Conservation (phyloP, 2,329 filamentous ascomycete genomes). For the Scopulariopsis brevicaulis region DNA sequence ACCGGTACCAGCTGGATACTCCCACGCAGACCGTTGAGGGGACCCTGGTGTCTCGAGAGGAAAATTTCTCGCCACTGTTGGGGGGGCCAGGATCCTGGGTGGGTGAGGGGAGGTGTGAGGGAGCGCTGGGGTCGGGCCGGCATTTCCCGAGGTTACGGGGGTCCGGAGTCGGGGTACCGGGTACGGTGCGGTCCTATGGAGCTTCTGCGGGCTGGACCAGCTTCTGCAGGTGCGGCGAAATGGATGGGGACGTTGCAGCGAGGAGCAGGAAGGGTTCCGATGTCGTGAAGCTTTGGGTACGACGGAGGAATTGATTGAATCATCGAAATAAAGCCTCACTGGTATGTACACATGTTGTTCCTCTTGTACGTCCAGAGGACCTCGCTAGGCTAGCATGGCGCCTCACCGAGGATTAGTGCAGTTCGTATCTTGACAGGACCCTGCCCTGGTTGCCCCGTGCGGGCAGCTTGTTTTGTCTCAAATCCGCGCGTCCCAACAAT, state of each 20-base stretch:
- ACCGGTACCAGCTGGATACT: not conserved
- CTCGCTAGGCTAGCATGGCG: too few relatives aligned
- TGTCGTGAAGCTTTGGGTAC: too few relatives aligned
- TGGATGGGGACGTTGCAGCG: too few relatives aligned
- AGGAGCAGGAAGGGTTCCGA: too few relatives aligned
- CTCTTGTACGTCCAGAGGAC: too few relatives aligned
- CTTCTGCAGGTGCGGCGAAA: not conserved
- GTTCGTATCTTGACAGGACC: not conserved
- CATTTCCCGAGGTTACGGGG: not conserved
- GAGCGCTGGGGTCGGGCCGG: not conserved
- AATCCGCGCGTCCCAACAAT: constrained; percentile 2
- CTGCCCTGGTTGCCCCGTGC: not conserved
- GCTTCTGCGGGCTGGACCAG: too few relatives aligned
- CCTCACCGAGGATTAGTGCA: too few relatives aligned
- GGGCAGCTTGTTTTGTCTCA: not conserved
- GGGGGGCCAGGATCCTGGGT: not conserved
- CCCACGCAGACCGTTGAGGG: not conserved
- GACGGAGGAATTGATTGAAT: too few relatives aligned
- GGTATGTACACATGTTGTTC: too few relatives aligned
- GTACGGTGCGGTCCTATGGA: not conserved
- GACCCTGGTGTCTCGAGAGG: not conserved
- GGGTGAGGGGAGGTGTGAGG: not conserved
- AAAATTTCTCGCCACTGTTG: not conserved
- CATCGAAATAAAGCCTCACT: too few relatives aligned
- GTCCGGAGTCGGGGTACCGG: not conserved